These are phyloP conservation scores for Deinandra increscens DNA, from an alignment of 129 eudicot genomes.

Conservation along the genomic window DNA sequence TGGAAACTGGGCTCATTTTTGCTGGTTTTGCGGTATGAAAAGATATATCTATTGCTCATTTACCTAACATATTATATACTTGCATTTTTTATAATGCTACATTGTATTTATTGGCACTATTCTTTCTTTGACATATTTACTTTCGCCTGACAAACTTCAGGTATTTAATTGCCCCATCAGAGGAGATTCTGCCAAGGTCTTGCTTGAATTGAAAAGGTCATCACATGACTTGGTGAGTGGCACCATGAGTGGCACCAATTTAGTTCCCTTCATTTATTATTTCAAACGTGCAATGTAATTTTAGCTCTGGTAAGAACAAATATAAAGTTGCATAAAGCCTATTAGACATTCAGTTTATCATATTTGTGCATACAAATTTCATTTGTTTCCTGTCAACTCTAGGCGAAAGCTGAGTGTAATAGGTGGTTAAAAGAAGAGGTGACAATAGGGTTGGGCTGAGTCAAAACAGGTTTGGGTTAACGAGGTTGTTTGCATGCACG, in stretches of 20 bases:
- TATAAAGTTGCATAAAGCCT: background rate
- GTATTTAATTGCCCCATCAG: too few species aligned
- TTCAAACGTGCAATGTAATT: too few species aligned
- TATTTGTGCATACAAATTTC: background rate
- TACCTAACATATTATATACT: background rate
- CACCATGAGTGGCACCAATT: too few species aligned
- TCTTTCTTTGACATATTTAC: constrained; percentile 14
- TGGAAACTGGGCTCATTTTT: too few species aligned
- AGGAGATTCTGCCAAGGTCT: too few species aligned
- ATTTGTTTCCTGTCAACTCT: background rate
- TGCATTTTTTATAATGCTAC: background rate
- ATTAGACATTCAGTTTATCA: background rate
- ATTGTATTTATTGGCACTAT: background rate
- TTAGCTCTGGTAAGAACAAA: too few species aligned
- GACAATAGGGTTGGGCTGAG: background rate
- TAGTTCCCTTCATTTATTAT: too few species aligned
- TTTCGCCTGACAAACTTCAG: constrained; percentile 19
- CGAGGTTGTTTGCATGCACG: background rate
- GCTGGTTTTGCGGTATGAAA: too few species aligned
- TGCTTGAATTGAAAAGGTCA: too few species aligned
- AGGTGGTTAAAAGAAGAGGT: background rate
- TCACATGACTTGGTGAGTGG: too few species aligned
- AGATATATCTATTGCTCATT: background rate
- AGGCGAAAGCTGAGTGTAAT: background rate
- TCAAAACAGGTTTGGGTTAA: background rate